These are phyloP conservation scores for Aspergillus neoniger DNA, from an alignment of 2,329 filamentous ascomycete genomes.

Conservation along the genomic window DNA sequence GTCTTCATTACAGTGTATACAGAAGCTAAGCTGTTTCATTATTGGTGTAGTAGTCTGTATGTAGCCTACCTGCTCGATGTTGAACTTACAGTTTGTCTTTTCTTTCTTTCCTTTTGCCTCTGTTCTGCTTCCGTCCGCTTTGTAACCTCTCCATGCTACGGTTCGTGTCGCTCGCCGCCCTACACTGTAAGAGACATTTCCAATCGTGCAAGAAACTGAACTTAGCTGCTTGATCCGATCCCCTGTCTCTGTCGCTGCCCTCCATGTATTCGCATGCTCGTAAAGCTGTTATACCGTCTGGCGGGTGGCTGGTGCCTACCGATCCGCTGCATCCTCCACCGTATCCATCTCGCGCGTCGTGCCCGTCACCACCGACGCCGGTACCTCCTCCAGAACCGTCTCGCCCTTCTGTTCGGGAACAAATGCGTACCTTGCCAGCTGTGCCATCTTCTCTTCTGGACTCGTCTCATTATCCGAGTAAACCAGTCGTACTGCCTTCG, in stretches of 20 bases:
- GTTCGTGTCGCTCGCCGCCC: neutral
- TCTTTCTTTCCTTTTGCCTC: too few relatives aligned
- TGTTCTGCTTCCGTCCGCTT: too few relatives aligned
- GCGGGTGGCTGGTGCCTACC: too few relatives aligned
- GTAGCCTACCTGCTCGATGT: too few relatives aligned
- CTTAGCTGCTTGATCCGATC: slow-evolving; percentile 1
- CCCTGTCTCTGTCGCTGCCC: too few relatives aligned
- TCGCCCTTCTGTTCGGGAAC: slow-evolving; percentile 48
- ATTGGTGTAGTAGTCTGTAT: too few relatives aligned
- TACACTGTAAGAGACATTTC: neutral
- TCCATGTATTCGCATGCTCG: neutral
- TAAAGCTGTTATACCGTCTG: neutral
- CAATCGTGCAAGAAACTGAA: slow-evolving; percentile 2
- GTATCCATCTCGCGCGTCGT: slow-evolving; percentile 37
- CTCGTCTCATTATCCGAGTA: slow-evolving; percentile 79
- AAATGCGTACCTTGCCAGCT: slow-evolving; percentile 73
- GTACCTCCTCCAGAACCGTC: slow-evolving; percentile 38
- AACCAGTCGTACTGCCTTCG: slow-evolving; percentile 68
- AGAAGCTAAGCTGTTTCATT: too few relatives aligned
- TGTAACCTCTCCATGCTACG: too few relatives aligned
- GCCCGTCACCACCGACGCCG: slow-evolving; percentile 37
- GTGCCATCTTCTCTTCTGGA: slow-evolving; percentile 87
- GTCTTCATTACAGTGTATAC: too few relatives aligned
- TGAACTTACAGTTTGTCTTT: too few relatives aligned
- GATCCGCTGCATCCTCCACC: slow-evolving; percentile 17